phyloP scores from a whole-genome alignment of 2,329 filamentous ascomycete genomes.

The Ascocoryne sarcoides region DNA sequence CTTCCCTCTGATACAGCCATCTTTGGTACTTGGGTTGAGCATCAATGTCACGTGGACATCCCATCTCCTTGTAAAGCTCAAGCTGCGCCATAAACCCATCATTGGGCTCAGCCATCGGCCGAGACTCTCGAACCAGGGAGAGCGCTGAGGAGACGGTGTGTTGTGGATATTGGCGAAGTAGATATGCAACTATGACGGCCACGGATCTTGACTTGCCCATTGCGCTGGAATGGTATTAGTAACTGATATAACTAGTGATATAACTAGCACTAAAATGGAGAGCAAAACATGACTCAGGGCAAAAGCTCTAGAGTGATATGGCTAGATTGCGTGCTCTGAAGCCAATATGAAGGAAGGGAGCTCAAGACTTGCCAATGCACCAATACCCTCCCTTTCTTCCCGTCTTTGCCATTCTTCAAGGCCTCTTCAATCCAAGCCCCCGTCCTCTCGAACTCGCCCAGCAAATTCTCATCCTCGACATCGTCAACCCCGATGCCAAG shows the following conservation, averaged over 20 bases:
- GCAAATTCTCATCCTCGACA: slow-evolving; percentile 77
- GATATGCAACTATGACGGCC: slow-evolving; percentile 72
- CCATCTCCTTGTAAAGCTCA: slow-evolving; percentile 79
- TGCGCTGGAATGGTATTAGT: slow-evolving; percentile 49
- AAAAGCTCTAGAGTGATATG: neutral
- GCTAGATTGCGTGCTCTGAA: neutral
- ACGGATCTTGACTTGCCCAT: slow-evolving; percentile 95
- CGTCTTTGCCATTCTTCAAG: slow-evolving; percentile 45
- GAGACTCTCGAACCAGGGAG: slow-evolving; percentile 55
- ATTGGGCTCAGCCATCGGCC: slow-evolving; percentile 81
- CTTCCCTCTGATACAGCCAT: slow-evolving; percentile 59
- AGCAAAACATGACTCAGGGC: neutral
- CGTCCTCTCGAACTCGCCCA: slow-evolving; percentile 69
- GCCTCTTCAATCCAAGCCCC: slow-evolving; percentile 78
- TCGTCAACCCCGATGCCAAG: slow-evolving; percentile 82
- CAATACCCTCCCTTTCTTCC: slow-evolving; percentile 48
- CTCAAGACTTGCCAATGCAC: slow-evolving; percentile 57
- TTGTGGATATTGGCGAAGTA: slow-evolving; percentile 59
- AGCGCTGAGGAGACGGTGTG: slow-evolving; percentile 48
- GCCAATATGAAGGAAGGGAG: neutral
- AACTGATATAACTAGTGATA: neutral
- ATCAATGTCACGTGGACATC: slow-evolving; percentile 61
- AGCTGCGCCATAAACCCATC: slow-evolving; percentile 86
- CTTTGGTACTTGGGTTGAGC: slow-evolving; percentile 71
- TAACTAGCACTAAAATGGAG: neutral